phyloP scores from a whole-genome alignment of 805 yeast species.

The Sugiyamaella smithiae region DNA sequence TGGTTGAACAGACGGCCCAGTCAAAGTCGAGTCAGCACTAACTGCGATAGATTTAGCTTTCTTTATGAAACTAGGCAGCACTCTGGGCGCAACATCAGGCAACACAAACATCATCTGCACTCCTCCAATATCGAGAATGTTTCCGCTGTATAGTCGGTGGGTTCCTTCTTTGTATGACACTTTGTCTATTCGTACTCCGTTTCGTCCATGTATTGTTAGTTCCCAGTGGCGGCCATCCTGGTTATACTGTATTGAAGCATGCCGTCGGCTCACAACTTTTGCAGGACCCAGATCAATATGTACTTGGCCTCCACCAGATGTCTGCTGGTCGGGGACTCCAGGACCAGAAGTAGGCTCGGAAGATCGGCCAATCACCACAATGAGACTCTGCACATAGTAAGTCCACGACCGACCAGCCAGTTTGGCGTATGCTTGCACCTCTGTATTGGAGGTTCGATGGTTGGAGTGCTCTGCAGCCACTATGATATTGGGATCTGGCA shows the following conservation, averaged over 20 bases:
- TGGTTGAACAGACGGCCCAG: conserved; percentile 5
- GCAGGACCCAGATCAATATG: conserved; percentile 96
- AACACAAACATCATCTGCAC: conserved; percentile 98
- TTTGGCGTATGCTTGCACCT: conserved; percentile 97
- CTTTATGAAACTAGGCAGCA: conserved; percentile 40
- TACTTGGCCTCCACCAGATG: conserved; percentile 32
- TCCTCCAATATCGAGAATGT: conserved; percentile 90
- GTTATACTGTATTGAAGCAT: conserved; percentile 81
- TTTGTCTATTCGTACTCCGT: conserved; percentile 90
- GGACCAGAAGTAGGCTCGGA: conserved; percentile 42
- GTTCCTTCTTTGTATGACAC: conserved; percentile 42
- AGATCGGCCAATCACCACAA: conserved; percentile 81
- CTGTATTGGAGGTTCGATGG: conserved; percentile 58
- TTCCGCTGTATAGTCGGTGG: conserved; percentile 70
- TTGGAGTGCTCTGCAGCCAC: conserved; percentile 75
- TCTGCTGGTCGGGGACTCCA: conserved; percentile 28
- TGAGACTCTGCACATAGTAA: conserved; percentile 77
- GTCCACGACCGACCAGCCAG: conserved; percentile 94
- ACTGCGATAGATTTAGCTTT: conserved; percentile 1
- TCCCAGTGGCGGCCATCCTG: conserved; percentile 80
- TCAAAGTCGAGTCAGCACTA: background rate
- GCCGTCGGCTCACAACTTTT: conserved; percentile 90
- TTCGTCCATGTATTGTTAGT: conserved; percentile 76
- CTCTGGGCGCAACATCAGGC: conserved; percentile 80
- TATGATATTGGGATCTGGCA: conserved; percentile 72